Base-by-base conservation (phyloP, 768 basidiomycete species). In the Chlorophyllum brunneum region DNA sequence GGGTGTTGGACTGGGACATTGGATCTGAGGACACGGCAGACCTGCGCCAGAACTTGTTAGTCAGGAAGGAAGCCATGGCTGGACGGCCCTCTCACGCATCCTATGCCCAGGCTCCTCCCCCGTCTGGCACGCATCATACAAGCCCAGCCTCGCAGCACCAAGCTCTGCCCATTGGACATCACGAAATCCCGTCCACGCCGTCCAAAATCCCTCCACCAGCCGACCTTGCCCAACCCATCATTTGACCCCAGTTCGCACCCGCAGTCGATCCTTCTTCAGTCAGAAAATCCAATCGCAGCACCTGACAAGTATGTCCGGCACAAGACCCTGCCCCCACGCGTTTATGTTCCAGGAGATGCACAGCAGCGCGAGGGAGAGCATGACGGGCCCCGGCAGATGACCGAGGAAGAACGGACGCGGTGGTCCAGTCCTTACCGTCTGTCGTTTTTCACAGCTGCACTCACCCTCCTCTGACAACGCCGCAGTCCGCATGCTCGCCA, bases 351-450 rank as follows among this genome's bases (percentile, higher is more conserved):
- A 39, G 67, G 56, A 50, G 59, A 56, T 57, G 61, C 58, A 48
- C 58, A 60, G 42, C 23, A 39, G 18, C 58, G 53, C 26, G 51
- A 54, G 40, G 54, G 45, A 5, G 61, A 65, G 27, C 34, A 66
- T 40, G 77, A 80, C 54, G 47, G 51, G 13, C 76, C 75, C 10
- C 73, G 85, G 27, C 72, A 71, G 52, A 91, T 90, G 88, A 74
- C 78, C 0, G 59, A 62, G 36, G 70, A 80, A 58, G 88, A 91
- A 68, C 70, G 78, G 57, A 64, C 65, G 23, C 88, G 83, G 80
- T 85, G 80, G 80, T 76, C 86, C 9, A 88, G 80, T 62, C 88
- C 89, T 49, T 92, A 90, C 66, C 72, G 88, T 91, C 68, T 48
- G 75, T 72, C 29, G 18, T 18, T 20, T 42, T 37, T 23, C 40